These are phyloP conservation scores for Penicillium rolfsii DNA, from an alignment of 2,329 filamentous ascomycete species.

Conservation along the genomic window DNA sequence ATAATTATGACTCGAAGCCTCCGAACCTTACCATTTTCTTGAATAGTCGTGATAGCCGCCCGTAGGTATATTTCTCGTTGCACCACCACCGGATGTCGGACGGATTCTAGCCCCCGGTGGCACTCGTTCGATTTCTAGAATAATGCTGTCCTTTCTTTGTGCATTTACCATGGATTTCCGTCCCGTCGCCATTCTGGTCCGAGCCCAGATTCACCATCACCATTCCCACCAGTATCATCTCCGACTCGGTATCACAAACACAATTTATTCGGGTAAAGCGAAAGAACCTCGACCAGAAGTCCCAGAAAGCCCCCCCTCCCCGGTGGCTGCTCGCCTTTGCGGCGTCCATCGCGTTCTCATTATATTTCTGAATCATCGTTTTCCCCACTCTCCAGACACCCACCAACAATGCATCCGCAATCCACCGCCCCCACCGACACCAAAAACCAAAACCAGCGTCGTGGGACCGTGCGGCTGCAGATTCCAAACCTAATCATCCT, in stretches of 20 bases:
- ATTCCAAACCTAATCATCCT: conserved; percentile 6
- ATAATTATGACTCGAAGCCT: background rate
- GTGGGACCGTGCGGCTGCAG: conserved; percentile 18
- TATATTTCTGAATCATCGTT: background rate
- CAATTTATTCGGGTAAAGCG: background rate
- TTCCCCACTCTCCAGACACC: background rate
- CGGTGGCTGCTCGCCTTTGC: background rate
- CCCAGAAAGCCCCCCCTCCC: background rate
- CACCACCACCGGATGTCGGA: background rate
- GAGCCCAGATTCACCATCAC: background rate
- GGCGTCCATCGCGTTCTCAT: background rate
- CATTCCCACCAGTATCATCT: background rate
- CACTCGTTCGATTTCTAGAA: conserved; percentile 1
- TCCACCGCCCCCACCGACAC: background rate
- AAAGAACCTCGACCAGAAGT: background rate
- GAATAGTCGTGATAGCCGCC: background rate
- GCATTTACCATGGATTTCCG: background rate
- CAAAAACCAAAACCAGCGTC: background rate
- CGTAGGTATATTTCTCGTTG: background rate
- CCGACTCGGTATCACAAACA: background rate
- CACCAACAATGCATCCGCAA: background rate
- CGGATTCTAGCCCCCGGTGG: background rate
- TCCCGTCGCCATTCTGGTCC: background rate
- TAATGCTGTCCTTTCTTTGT: background rate
- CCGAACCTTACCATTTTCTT: background rate